Base-by-base conservation (phyloP, 768 basidiomycete species). In the Panaeolus cyanescens region DNA sequence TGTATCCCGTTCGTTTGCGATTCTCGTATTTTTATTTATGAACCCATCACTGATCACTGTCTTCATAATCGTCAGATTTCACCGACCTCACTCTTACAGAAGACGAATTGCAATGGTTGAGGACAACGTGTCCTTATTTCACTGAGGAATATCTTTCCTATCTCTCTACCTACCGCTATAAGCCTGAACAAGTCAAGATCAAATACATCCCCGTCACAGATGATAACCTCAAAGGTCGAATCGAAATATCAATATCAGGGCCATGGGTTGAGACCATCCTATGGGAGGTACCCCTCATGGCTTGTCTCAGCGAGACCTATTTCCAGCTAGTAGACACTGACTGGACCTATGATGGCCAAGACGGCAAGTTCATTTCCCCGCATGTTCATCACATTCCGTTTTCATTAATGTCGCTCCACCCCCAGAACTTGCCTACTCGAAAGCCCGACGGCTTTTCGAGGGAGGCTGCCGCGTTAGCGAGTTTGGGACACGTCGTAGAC, bases 281-380 rank as follows among this genome's bases (percentile, higher is more conserved):
- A 28, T 99, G 96, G 88, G 97, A 99, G 76, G 95, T 98, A 1
- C 96, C 95, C 1, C 77, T 99, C 55, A 95, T 99, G 94, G 88
- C 95, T 13, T 87, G 87, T 64, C 78, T 99, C 55, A 94, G 92
- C 68, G 95, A 99, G 72, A 86, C 87, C 19, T 96, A 93, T 76
- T 99, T 96, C 76, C 80, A 75, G 19, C 81, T 82, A 17, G 88
- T 86, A 34, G 83, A 84, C 66, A 90, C 80, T 1, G 89, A 96
- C 67, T 99, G 96, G 96, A 84, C 74, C 58, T 87, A 95, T 63
- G 86, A 89, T n/a, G 87, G 88, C 4, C 93, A 95, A 74, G 79
- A 85, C 74, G 89, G 95, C 92, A 62, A 37, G 71, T 54, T 17
- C 32, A 13, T 61, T 40, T 37, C 45, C 34, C 45, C 9, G 8